Conservation (phyloP, 2,329 filamentous ascomycete genomes). For the Neofusicoccum umdonicola region DNA sequence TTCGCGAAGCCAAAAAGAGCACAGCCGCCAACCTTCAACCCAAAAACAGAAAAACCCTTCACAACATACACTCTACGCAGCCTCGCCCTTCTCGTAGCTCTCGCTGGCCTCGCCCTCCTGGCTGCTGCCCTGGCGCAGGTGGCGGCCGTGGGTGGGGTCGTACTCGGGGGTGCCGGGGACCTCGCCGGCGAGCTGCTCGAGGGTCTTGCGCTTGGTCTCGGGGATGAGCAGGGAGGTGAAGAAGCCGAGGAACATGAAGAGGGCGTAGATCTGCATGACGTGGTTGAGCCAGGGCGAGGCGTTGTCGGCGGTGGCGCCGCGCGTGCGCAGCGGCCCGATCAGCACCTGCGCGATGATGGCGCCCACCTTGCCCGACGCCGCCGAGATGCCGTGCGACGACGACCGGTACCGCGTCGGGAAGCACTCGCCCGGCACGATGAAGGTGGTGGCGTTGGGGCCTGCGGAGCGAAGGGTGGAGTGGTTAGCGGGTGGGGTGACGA, state of each 20-base stretch:
- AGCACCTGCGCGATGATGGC: slow-evolving; percentile 51
- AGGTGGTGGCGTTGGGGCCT: slow-evolving; percentile 50
- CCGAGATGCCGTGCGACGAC: slow-evolving; percentile 50
- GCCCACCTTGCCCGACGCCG: slow-evolving; percentile 49
- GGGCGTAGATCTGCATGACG: slow-evolving; percentile 73
- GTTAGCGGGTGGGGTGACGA: slow-evolving; percentile 19
- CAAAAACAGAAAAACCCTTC: background rate
- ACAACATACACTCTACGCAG: background rate
- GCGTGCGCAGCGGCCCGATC: slow-evolving; percentile 51
- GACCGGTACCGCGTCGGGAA: slow-evolving; percentile 51
- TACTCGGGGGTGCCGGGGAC: slow-evolving; percentile 56
- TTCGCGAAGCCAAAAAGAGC: too few relatives aligned
- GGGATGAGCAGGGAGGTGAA: slow-evolving; percentile 70
- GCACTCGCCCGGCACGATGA: slow-evolving; percentile 53
- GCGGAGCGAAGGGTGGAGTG: slow-evolving; percentile 9
- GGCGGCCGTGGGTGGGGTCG: slow-evolving; percentile 28
- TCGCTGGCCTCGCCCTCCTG: background rate
- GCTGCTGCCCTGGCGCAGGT: background rate
- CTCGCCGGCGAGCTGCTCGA: slow-evolving; percentile 70
- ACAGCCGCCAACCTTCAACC: background rate
- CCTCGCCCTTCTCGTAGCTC: slow-evolving; percentile 13
- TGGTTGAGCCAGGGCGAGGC: slow-evolving; percentile 67
- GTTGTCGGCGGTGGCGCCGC: slow-evolving; percentile 51
- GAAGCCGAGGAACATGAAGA: slow-evolving; percentile 75
- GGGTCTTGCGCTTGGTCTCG: slow-evolving; percentile 71